Evolutionary conservation across 768 basidiomycete genomes (phyloP), one percentile per base, ranked within the genome.

Genomic region (Mycena galericulata): DNA sequence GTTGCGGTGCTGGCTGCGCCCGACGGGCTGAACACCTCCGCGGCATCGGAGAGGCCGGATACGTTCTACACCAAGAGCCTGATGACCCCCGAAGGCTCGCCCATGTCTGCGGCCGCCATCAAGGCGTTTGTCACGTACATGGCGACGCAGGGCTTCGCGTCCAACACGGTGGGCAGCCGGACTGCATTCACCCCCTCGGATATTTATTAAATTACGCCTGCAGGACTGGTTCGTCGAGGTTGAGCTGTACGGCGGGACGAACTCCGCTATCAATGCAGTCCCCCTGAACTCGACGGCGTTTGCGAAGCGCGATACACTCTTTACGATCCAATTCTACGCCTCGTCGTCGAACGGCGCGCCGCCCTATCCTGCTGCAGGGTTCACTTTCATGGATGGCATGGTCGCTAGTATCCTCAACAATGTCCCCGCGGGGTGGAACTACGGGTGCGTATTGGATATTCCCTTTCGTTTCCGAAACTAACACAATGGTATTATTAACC

Each of bases 31-130:
- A 73, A 80, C 66, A 82, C 80, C 9, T 69, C 47, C 22, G 46
- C 67, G 15, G 66, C 68, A 14, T 74, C 79, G 12, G 80, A 82
- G 50, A 69, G 62, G 1, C 76, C 74, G 14, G 83, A 84, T 70
- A 84, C 81, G 0, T 84, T 85, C 72, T 85, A 84, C 49, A 79
- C 78, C 0, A 84, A 84, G 71, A 80, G 79, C 1, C 50, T 84
- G 18, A 82, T 83, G 79, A 82, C 81, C 0, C 83, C 83, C 5
- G 68, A 78, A 26, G 68, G 65, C 5, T 68, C 76, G 9, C 81
- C 80, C 0, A 77, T 84, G 65, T 72, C 77, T 0, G 62, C 67
- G 2, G 61, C 75, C 15, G 80, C 85, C 6, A 70, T 79, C 24
- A 70, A 68, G n/a, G 78, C 80, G 2, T 84, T 84, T 58, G 80